Percentiles rank a stretch among this genome's conserved stretches.
Conservation (phyloP, 2,329 filamentous ascomycete species). For the Cladosporium sp. region DNA sequence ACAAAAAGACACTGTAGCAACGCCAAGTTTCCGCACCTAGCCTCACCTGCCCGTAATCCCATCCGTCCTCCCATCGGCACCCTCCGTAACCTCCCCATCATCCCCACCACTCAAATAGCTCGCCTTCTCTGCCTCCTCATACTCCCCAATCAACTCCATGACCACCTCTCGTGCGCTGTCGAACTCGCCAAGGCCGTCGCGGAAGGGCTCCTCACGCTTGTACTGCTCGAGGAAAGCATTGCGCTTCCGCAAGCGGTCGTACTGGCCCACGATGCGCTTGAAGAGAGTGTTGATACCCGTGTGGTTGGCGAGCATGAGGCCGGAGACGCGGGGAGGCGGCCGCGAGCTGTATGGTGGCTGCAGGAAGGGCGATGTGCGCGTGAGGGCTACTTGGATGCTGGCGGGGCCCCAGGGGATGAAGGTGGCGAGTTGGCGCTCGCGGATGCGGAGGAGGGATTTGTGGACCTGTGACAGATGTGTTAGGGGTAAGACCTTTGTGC, state of each 20-base stretch:
- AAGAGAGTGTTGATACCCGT: conserved; percentile 96
- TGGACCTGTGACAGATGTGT: conserved; percentile 54
- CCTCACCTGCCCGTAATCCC: conserved; percentile 36
- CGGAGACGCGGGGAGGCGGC: conserved; percentile 80
- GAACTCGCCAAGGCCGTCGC: conserved; percentile 87
- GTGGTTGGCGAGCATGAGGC: conserved; percentile 96
- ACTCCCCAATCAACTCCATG: conserved; percentile 83
- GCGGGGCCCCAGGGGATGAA: conserved; percentile 99
- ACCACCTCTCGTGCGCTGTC: conserved; percentile 92
- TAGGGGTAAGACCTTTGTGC: not conserved
- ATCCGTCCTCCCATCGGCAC: conserved; percentile 34
- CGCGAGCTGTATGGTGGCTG: conserved; percentile 91
- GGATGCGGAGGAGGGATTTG: conserved; percentile 93
- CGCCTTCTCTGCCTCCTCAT: conserved; percentile 86
- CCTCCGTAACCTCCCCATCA: conserved; percentile 23
- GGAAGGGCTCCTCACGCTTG: conserved; percentile 90
- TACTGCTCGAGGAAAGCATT: conserved; percentile 96
- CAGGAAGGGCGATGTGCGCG: conserved; percentile 93
- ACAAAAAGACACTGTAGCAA: conserved; percentile 1
- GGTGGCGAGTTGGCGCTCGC: conserved; percentile 84
- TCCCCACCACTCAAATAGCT: conserved; percentile 65
- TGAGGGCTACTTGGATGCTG: conserved; percentile 93
- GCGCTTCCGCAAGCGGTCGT: conserved; percentile 88
- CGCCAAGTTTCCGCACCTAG: conserved; percentile 1
- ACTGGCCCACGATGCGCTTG: conserved; percentile 86